Evolutionary conservation across 1,284 basidiomycete genomes (phyloP).

Genomic region (Veloboletus limbatus): DNA sequence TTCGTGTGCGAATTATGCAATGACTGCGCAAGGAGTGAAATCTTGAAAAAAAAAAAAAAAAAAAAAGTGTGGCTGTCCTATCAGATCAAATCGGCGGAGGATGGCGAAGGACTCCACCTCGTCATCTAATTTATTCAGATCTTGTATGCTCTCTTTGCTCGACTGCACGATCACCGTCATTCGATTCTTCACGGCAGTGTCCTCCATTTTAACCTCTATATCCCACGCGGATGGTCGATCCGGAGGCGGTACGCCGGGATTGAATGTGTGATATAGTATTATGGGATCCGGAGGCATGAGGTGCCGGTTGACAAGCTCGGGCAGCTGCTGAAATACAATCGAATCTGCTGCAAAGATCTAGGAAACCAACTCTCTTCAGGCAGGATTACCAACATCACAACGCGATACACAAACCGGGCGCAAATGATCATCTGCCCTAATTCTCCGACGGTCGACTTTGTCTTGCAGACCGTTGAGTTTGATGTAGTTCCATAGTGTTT

Average conservation of each 20-base stretch:
- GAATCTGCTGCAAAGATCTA: constrained; percentile 67
- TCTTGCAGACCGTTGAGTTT: constrained; percentile 87
- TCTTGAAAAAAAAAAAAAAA: constrained; percentile 40
- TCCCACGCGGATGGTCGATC: constrained; percentile 78
- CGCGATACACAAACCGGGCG: constrained; percentile 47
- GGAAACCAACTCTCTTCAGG: not conserved
- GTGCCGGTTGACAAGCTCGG: constrained; percentile 82
- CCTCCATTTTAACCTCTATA: constrained; percentile 88
- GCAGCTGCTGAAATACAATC: constrained; percentile 79
- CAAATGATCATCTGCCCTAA: constrained; percentile 76
- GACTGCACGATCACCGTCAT: constrained; percentile 77
- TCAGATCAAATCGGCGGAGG: constrained; percentile 15
- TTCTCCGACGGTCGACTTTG: constrained; percentile 79
- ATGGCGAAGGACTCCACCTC: constrained; percentile 53
- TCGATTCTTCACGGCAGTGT: constrained; percentile 68
- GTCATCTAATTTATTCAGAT: constrained; percentile 80
- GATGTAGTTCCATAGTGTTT: constrained; percentile 91
- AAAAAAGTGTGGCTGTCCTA: constrained; percentile 1
- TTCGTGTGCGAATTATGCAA: constrained; percentile 85
- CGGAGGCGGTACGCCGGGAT: constrained; percentile 54
- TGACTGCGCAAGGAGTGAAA: constrained; percentile 76
- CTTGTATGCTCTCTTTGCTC: constrained; percentile 65
- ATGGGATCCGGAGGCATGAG: constrained; percentile 81
- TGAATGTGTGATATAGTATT: constrained; percentile 76
- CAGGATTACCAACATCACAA: not conserved